These are phyloP conservation scores for Clitoria ternatea DNA, from an alignment of 306 rosid species.

Conservation along the genomic window DNA sequence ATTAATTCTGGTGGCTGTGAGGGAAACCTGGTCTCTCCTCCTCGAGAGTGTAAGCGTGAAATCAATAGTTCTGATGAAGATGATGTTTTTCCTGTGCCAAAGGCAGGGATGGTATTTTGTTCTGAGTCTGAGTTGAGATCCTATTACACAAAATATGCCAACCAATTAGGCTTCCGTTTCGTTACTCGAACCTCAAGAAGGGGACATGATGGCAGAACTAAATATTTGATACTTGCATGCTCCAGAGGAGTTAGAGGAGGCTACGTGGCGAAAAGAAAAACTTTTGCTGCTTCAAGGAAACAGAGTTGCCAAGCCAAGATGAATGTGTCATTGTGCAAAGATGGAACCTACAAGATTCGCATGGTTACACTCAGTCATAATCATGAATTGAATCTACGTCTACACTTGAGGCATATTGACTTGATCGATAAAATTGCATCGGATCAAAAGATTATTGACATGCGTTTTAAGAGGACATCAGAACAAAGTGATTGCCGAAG, in stretches of 20 bases:
- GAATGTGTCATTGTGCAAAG: conserved; percentile 11
- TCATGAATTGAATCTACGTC: conserved; percentile 16
- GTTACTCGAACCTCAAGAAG: conserved; percentile 27
- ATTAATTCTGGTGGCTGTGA: background rate
- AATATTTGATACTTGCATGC: conserved; percentile 27
- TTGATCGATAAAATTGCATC: background rate
- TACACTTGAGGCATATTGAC: background rate
- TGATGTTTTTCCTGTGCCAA: conserved; percentile 17
- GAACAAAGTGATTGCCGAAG: conserved; percentile 8
- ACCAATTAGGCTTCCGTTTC: conserved; percentile 19
- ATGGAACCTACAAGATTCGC: conserved; percentile 17
- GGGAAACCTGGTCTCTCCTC: background rate
- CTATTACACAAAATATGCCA: conserved; percentile 26
- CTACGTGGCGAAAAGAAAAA: background rate
- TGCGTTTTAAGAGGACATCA: conserved; percentile 4
- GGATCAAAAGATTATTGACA: background rate
- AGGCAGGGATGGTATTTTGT: conserved; percentile 27
- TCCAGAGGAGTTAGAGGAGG: conserved; percentile 11
- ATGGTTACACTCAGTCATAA: conserved; percentile 18
- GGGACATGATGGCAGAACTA: conserved; percentile 24
- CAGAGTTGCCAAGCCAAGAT: conserved; percentile 27
- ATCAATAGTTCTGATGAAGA: background rate
- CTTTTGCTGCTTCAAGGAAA: conserved; percentile 2
- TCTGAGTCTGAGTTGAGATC: conserved; percentile 29
- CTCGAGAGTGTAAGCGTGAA: conserved; percentile 6